Percentiles rank a stretch among this genome's conserved stretches.
Evolutionary conservation across 331 rosid species (phyloP).

Genomic region (Pyracantha coccinea): DNA sequence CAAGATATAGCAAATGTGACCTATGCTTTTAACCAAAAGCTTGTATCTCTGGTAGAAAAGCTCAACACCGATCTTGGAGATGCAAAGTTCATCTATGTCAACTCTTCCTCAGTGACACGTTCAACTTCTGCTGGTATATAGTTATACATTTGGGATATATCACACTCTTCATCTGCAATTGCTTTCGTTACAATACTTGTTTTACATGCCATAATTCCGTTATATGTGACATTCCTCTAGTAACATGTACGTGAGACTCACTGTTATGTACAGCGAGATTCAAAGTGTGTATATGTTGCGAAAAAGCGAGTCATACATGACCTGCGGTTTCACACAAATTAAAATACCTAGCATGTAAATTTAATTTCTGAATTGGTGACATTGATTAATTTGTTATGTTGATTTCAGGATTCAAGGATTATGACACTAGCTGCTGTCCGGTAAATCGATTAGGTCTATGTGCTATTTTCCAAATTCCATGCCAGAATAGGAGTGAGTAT

Average conservation of each 20-base stretch:
- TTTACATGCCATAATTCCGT: background rate
- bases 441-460: conserved; percentile 27
- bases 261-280: background rate
- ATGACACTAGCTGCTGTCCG: conserved; percentile 26
- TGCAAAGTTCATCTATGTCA: conserved; percentile 33
- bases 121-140: conserved; percentile 7
- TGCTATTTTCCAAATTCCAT: conserved; percentile 1
- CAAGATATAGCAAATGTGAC: conserved; percentile 26
- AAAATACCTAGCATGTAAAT: background rate
- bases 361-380: no score
- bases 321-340: background rate
- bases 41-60: conserved; percentile 23
- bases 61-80: conserved; percentile 20
- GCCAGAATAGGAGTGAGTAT: conserved; percentile 23
- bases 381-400: background rate
- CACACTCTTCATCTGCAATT: background rate
- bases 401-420: conserved; percentile 16
- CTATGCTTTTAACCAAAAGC: conserved; percentile 27
- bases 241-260: background rate
- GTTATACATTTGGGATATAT: background rate
- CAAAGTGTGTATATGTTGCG: no score
- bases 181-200: no score
- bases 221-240: background rate
- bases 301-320: background rate
- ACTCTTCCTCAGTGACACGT: conserved; percentile 5